Percentiles rank a stretch among this genome's conserved stretches.
phyloP scores from a whole-genome alignment of 176 grass and related monocot species.

The Carex cristatella region DNA sequence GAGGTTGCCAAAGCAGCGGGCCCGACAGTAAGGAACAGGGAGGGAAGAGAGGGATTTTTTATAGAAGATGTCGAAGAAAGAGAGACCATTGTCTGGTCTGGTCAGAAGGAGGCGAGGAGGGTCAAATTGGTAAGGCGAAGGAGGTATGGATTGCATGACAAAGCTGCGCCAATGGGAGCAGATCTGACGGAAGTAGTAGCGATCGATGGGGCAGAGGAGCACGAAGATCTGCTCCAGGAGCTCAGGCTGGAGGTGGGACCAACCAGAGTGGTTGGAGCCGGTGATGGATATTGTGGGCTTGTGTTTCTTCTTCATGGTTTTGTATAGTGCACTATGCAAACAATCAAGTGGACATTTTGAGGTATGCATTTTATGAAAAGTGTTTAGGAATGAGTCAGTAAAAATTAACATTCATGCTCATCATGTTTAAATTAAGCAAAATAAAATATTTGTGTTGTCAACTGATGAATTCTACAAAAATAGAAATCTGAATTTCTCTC shows the following conservation, averaged over 20 bases:
- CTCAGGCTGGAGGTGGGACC: not conserved
- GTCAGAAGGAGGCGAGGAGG: not conserved
- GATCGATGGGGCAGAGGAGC: not conserved
- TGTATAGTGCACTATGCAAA: too few relatives aligned
- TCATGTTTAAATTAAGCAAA: too few relatives aligned
- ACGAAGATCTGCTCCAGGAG: not conserved
- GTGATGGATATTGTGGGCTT: not conserved
- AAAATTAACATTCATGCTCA: too few relatives aligned
- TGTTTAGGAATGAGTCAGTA: too few relatives aligned
- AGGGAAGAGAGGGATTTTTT: not conserved
- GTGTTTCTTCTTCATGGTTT: too few relatives aligned
- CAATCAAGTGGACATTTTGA: too few relatives aligned
- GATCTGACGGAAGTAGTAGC: not conserved
- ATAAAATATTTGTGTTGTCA: too few relatives aligned
- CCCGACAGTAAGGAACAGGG: not conserved
- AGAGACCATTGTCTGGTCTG: not conserved
- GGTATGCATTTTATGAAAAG: too few relatives aligned
- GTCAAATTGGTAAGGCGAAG: not conserved
- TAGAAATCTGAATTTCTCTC: too few relatives aligned
- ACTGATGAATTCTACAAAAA: too few relatives aligned
- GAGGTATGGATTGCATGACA: not conserved
- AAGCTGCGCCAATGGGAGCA: not conserved
- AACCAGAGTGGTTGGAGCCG: not conserved
- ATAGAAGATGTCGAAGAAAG: not conserved
- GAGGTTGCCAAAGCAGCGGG: not conserved